Evolutionary conservation across 2,329 filamentous ascomycete species (phyloP).

Genomic region (Aspergillus fijiensis): DNA sequence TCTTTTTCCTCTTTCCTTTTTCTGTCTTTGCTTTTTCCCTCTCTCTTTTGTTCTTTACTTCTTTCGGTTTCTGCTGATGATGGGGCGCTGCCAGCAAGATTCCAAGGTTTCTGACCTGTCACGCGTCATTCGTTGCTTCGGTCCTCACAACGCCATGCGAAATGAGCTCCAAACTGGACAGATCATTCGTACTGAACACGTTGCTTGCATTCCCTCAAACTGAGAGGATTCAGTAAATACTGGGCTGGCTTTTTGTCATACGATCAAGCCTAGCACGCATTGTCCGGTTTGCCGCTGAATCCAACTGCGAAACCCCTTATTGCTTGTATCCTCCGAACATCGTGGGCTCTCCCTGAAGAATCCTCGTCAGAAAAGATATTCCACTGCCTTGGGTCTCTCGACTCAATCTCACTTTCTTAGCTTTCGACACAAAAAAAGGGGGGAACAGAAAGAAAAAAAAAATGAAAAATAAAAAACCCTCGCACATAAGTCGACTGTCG

Average conservation of each 20-base stretch:
- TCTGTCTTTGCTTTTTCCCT: neutral
- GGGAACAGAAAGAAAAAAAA: too few relatives aligned
- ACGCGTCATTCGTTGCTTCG: constrained; percentile 28
- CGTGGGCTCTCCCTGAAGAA: constrained; percentile 10
- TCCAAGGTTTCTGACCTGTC: constrained; percentile 30
- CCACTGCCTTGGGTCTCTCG: neutral
- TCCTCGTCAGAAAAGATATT: neutral
- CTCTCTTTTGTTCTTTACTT: neutral
- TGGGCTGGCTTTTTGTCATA: neutral
- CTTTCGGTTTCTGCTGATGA: neutral
- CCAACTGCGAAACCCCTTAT: constrained; percentile 1
- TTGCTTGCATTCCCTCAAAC: neutral
- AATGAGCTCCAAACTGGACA: constrained; percentile 14
- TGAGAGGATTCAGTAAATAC: neutral
- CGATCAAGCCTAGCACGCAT: neutral
- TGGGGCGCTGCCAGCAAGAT: constrained; percentile 1
- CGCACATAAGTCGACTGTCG: neutral
- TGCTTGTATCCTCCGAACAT: constrained; percentile 15
- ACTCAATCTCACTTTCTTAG: neutral
- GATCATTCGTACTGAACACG: constrained; percentile 12
- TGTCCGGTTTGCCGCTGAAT: neutral
- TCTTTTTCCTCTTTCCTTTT: constrained; percentile 1
- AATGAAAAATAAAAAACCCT: neutral
- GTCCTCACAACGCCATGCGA: constrained; percentile 12
- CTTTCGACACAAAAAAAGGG: neutral